Evolutionary conservation across 176 grass and related monocot species (phyloP).

Genomic region (Coix lacrymajobi): DNA sequence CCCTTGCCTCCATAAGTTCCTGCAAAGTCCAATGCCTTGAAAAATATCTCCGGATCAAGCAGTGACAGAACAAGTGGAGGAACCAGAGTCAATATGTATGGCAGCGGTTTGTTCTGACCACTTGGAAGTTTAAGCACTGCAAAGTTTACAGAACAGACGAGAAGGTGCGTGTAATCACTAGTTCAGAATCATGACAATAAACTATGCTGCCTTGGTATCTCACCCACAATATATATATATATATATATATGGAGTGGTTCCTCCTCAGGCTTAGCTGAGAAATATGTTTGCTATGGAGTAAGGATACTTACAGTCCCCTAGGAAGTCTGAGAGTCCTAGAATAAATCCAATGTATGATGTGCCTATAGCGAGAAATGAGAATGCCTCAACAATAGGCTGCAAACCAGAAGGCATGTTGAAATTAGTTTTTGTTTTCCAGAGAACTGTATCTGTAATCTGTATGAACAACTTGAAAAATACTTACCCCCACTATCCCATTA

Average conservation of each 20-base stretch:
- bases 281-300: not conserved
- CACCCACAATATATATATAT: no score
- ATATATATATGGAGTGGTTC: not conserved
- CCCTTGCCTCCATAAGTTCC: conserved; percentile 97
- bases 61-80: conserved; percentile 74
- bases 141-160: conserved; percentile 17
- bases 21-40: conserved; percentile 96
- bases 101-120: conserved; percentile 68
- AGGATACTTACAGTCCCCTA: conserved; percentile 81
- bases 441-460: not conserved
- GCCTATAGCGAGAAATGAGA: conserved; percentile 95
- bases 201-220: not conserved
- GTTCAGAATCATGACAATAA: not conserved
- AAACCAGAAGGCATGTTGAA: conserved; percentile 12
- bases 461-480: conserved; percentile 26
- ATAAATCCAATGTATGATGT: conserved; percentile 97
- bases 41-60: conserved; percentile 96
- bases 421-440: not conserved
- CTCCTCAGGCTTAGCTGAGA: not conserved
- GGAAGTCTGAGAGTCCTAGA: conserved; percentile 87
- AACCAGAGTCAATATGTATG: conserved; percentile 69
- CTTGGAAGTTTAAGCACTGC: conserved; percentile 87
- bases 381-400: conserved; percentile 82
- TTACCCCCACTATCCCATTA: conserved; percentile 83
- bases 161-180: not conserved